Percentiles rank a stretch among this genome's conserved stretches.
Evolutionary conservation across 495 filamentous ascomycete species (phyloP).

Genomic region (Penicillium canescens): DNA sequence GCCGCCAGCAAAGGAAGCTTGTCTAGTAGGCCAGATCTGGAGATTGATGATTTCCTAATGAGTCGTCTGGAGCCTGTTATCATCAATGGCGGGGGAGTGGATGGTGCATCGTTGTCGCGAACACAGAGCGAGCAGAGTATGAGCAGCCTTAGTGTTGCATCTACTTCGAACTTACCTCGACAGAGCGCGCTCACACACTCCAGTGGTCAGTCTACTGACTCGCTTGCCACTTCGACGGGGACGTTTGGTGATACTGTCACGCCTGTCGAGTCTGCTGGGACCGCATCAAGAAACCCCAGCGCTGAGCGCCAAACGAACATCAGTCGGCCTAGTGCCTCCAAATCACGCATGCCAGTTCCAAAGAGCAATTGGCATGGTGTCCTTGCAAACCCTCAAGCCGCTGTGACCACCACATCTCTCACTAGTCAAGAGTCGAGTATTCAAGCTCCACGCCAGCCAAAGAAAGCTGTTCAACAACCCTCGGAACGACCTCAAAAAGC

Average conservation of each 20-base stretch:
- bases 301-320: neutral
- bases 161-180: slow-evolving; percentile 29
- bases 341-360: slow-evolving; percentile 24
- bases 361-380: slow-evolving; percentile 12
- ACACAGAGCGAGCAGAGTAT: slow-evolving; percentile 66
- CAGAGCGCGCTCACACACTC: slow-evolving; percentile 20
- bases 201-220: slow-evolving; percentile 36
- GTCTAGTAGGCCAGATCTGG: slow-evolving; percentile 51
- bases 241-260: slow-evolving; percentile 15
- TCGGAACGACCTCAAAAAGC: slow-evolving; percentile 11
- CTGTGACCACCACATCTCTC: slow-evolving; percentile 25
- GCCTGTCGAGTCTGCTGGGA: slow-evolving; percentile 8
- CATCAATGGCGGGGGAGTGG: slow-evolving; percentile 70
- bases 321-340: neutral
- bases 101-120: slow-evolving; percentile 52
- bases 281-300: slow-evolving; percentile 5
- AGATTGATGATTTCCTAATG: slow-evolving; percentile 67
- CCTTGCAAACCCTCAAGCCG: slow-evolving; percentile 27
- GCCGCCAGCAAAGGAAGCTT: slow-evolving; percentile 52
- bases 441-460: slow-evolving; percentile 17
- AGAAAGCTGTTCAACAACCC: slow-evolving; percentile 2
- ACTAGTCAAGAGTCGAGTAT: slow-evolving; percentile 28
- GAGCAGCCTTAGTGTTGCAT: slow-evolving; percentile 52
- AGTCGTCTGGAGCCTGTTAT: slow-evolving; percentile 85
- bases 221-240: slow-evolving; percentile 29